Percentiles rank a stretch among this genome's conserved stretches.
Evolutionary conservation across 306 rosid species (phyloP).

Genomic region (Glycyrrhiza uralensis): DNA sequence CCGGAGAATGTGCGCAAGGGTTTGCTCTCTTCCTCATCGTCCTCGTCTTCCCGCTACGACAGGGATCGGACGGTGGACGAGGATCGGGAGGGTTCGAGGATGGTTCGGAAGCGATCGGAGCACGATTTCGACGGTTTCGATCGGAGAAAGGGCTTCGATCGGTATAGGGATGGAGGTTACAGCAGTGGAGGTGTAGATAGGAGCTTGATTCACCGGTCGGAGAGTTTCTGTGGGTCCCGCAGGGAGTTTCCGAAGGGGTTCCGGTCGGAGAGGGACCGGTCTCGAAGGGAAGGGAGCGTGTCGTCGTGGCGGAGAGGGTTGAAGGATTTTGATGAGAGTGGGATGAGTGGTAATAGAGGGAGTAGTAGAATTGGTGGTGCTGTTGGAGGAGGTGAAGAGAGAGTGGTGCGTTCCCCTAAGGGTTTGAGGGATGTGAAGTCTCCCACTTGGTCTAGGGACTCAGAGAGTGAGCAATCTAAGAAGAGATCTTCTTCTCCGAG

Average conservation of each 20-base stretch:
- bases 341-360: slow-evolving; percentile 44
- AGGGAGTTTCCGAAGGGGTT: slow-evolving; percentile 93
- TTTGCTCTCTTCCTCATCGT: slow-evolving; percentile 42
- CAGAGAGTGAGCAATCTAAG: slow-evolving; percentile 85
- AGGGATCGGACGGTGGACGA: slow-evolving; percentile 73
- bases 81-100: slow-evolving; percentile 69
- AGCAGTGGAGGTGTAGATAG: slow-evolving; percentile 55
- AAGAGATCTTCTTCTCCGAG: slow-evolving; percentile 45
- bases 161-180: slow-evolving; percentile 53
- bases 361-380: background rate
- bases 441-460: slow-evolving; percentile 84
- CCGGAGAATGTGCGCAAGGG: slow-evolving; percentile 62
- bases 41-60: slow-evolving; percentile 51
- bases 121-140: slow-evolving; percentile 78
- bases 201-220: slow-evolving; percentile 69
- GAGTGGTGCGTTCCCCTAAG: slow-evolving; percentile 46
- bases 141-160: slow-evolving; percentile 77
- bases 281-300: slow-evolving; percentile 78
- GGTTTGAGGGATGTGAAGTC: slow-evolving; percentile 69
- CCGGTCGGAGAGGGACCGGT: slow-evolving; percentile 90
- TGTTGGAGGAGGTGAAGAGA: slow-evolving; percentile 42
- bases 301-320: slow-evolving; percentile 82
- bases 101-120: slow-evolving; percentile 75
- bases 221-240: slow-evolving; percentile 74
- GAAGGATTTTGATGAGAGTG: slow-evolving; percentile 74